Conservation (phyloP, 352 stramenopile genomes). For the Phytophthora nicotianae region DNA sequence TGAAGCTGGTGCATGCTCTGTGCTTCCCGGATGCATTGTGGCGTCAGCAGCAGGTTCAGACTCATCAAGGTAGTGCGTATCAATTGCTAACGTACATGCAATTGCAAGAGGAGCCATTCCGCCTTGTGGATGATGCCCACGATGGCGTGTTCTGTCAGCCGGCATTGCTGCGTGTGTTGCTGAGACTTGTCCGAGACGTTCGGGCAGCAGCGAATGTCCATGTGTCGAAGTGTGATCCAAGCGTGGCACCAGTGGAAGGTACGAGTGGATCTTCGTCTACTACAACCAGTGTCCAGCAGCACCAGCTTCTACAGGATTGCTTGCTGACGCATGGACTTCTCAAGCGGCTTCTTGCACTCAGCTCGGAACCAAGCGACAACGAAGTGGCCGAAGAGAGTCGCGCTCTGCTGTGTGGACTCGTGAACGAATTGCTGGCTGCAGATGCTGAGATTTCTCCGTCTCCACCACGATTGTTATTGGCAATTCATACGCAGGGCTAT, state of each 20-base stretch:
- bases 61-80: conserved; percentile 14
- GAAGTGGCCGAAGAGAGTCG: conserved; percentile 29
- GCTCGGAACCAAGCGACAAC: conserved; percentile 16
- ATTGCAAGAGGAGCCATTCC: conserved; percentile 60
- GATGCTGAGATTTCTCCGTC: conserved; percentile 25
- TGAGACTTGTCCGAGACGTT: conserved; percentile 46
- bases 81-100: conserved; percentile 51
- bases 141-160: conserved; percentile 41
- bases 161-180: conserved; percentile 45
- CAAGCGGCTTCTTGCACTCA: conserved; percentile 31
- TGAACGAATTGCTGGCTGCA: conserved; percentile 47
- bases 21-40: conserved; percentile 52
- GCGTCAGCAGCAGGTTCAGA: conserved; percentile 39
- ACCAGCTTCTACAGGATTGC: conserved; percentile 62
- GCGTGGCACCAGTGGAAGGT: conserved; percentile 31
- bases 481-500: conserved; percentile 61
- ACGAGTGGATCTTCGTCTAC: conserved; percentile 19
- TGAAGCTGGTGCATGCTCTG: conserved; percentile 51
- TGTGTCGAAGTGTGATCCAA: conserved; percentile 47
- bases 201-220: conserved; percentile 51
- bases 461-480: conserved; percentile 40
- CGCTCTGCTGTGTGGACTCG: conserved; percentile 29
- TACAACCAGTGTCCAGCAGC: conserved; percentile 48
- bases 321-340: conserved; percentile 58
- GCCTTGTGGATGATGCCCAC: conserved; percentile 52